Evolutionary conservation across 2,329 filamentous ascomycete genomes (phyloP).

Genomic region (Aureobasidium namibiae): DNA sequence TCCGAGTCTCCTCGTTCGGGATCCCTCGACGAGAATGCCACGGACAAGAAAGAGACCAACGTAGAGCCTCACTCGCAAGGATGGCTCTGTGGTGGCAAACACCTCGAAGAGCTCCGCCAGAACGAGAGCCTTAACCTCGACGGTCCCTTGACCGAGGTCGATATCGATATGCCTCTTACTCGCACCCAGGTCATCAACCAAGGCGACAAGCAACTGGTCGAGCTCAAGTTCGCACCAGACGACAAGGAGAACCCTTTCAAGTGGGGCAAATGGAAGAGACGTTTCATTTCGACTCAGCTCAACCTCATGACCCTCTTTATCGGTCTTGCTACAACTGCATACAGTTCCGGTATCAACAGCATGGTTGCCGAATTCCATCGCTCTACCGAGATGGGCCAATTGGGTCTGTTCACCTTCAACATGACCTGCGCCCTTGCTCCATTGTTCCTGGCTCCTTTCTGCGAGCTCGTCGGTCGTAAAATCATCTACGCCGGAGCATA

Average conservation of each 20-base stretch:
- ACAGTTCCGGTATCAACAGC: conserved; percentile 40
- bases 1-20: background rate
- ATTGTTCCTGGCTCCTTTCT: conserved; percentile 42
- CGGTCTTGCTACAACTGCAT: conserved; percentile 46
- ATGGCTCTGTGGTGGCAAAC: conserved; percentile 31
- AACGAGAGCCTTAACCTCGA: conserved; percentile 24
- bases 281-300: conserved; percentile 39
- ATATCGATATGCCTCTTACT: conserved; percentile 43
- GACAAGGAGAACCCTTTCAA: conserved; percentile 47
- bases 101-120: conserved; percentile 26
- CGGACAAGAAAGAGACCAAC: conserved; percentile 8
- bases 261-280: conserved; percentile 36
- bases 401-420: conserved; percentile 45
- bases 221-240: conserved; percentile 38
- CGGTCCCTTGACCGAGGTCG: conserved; percentile 34
- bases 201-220: conserved; percentile 38
- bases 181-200: conserved; percentile 34
- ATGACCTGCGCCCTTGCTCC: conserved; percentile 41
- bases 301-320: conserved; percentile 48
- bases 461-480: conserved; percentile 41
- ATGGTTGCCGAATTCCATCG: conserved; percentile 40
- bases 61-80: conserved; percentile 7
- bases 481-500: conserved; percentile 40
- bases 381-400: conserved; percentile 36
- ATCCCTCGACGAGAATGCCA: background rate